Conservation (phyloP, 208 protist species). For the Acanthamoeba culbertsoni region DNA sequence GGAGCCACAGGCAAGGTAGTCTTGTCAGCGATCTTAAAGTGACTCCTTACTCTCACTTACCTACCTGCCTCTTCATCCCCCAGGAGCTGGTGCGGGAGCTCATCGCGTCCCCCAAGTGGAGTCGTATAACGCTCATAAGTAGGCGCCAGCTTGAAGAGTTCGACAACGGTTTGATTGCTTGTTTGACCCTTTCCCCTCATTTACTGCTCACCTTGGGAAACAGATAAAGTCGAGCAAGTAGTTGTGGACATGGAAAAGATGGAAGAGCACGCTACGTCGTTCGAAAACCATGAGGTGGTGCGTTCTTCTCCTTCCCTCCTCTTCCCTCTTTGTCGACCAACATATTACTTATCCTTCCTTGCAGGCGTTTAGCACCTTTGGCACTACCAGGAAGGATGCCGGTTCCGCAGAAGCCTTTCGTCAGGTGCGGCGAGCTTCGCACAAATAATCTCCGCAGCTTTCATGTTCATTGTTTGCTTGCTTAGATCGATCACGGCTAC, state of each 20-base stretch:
- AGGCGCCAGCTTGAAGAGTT: background rate
- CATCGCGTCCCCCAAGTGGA: slow-evolving; percentile 15
- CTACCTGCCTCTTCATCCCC: background rate
- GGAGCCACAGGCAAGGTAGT: slow-evolving; percentile 63
- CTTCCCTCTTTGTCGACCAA: background rate
- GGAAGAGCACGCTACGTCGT: slow-evolving; percentile 37
- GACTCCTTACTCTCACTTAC: background rate
- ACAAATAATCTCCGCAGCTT: no score
- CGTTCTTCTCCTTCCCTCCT: background rate
- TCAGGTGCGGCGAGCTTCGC: no score
- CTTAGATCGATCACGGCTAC: slow-evolving; percentile 40
- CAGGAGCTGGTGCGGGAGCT: background rate
- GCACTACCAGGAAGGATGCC: slow-evolving; percentile 60
- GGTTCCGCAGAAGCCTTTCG: slow-evolving; percentile 49
- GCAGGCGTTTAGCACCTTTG: slow-evolving; percentile 60
- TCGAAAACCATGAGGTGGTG: slow-evolving; percentile 29
- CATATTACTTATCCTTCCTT: background rate
- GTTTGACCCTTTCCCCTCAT: background rate
- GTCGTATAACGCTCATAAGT: slow-evolving; percentile 36
- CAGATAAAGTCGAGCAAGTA: slow-evolving; percentile 69
- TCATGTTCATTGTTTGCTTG: background rate
- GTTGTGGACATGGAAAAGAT: slow-evolving; percentile 66
- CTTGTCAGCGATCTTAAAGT: background rate
- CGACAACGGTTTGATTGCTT: background rate
- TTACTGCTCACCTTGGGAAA: background rate